Evolutionary conservation across 2,329 filamentous ascomycete species (phyloP), one percentile per base, ranked within the genome.

Genomic region (Neonectria punicea): DNA sequence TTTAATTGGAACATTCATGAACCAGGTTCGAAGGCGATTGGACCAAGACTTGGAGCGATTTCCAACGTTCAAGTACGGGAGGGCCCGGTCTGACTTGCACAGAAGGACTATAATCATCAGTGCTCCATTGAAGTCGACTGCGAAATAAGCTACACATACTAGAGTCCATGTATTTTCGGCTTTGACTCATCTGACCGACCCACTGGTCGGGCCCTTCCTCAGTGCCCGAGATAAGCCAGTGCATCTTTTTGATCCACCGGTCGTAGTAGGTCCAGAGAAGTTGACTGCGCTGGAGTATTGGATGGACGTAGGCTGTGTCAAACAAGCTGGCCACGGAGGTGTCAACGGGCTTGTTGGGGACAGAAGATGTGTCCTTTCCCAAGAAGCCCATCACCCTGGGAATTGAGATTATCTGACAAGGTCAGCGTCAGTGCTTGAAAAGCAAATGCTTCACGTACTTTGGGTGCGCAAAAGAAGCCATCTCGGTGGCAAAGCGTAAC

Each of bases 241-340:
- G 79, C 64, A 83, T 82, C 10, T 70, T 74, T 60, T 81, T 80
- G 61, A 85, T 79, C 71, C 82, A 85, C 25, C 70, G 68, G 56
- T 85, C 81, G 63, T 86, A 86, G 58, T 81, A 81, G 1, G 67
- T 68, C 84, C 84, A 86, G 5, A 82, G 77, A 3, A 82, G 64
- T 1, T 69, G 74, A 14, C 80, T 80, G n/a, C 78, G 77, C 61
- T 83, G 81, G 0, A 86, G 74, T 4, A 80, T 62, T 0, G 81
- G 81, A n/a, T 85, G 84, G 5, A 82, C 80, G 58, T 86, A 86
- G 5, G 83, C 82, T 0, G 84, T 85, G 65, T 86, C 84, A 64
- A 86, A 85, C 5, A 86, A 71, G 58, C 82, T 84, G 10, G 83
- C 83, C 1, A 82, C 76, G 1, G 80, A 80, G 3, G 80, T 79